phyloP scores from a whole-genome alignment of 2,329 filamentous ascomycete species.

The Raffaelea deltoideospora region DNA sequence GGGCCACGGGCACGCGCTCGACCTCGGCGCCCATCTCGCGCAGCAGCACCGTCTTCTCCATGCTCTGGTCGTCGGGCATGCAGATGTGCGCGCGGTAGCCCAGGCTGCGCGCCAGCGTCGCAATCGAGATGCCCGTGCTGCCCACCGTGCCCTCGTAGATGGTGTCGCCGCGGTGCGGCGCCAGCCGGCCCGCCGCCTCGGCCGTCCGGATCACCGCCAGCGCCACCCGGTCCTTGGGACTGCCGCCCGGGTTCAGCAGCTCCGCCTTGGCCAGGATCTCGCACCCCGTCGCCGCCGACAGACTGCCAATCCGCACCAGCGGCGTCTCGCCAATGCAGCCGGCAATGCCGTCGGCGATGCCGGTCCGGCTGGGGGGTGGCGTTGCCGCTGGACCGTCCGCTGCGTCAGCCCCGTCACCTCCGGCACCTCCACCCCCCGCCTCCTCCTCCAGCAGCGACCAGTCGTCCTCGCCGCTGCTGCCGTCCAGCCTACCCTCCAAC shows the following conservation, averaged over 20 bases:
- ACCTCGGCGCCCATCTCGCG: slow-evolving; percentile 84
- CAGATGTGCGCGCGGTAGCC: slow-evolving; percentile 92
- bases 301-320: slow-evolving; percentile 67
- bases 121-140: slow-evolving; percentile 89
- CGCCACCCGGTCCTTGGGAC: slow-evolving; percentile 89
- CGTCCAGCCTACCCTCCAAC: slow-evolving; percentile 15
- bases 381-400: not conserved
- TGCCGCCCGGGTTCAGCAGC: slow-evolving; percentile 88
- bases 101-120: slow-evolving; percentile 70
- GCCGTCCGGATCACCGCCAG: slow-evolving; percentile 76
- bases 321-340: slow-evolving; percentile 89
- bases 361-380: not conserved
- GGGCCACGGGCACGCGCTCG: slow-evolving; percentile 76
- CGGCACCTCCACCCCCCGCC: not conserved
- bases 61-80: slow-evolving; percentile 85
- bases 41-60: slow-evolving; percentile 80
- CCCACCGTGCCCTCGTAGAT: slow-evolving; percentile 97
- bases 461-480: slow-evolving; percentile 2
- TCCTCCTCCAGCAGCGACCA: slow-evolving; percentile 7
- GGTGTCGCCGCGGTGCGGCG: slow-evolving; percentile 71
- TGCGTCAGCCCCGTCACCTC: not conserved
- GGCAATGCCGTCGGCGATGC: slow-evolving; percentile 66
- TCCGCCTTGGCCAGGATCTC: slow-evolving; percentile 88
- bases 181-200: slow-evolving; percentile 61
- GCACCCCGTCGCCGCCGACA: slow-evolving; percentile 77